phyloP scores from a whole-genome alignment of 1,139 yeast species.

The Taiozyma sp. region DNA sequence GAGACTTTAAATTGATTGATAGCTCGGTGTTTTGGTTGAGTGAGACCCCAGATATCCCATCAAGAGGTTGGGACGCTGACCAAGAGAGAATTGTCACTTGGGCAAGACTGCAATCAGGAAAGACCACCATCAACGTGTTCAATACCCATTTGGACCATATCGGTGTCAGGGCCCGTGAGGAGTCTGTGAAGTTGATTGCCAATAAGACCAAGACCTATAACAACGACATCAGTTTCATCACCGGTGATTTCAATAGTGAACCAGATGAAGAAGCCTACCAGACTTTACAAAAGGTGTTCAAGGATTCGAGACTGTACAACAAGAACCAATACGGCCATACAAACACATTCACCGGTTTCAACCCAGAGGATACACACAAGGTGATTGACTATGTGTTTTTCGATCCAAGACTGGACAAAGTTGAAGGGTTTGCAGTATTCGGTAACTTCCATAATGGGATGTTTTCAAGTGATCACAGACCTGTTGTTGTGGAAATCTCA shows the following conservation, averaged over 20 bases:
- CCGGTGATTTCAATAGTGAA: slow-evolving; percentile 50
- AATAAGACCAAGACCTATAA: slow-evolving; percentile 37
- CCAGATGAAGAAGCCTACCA: slow-evolving; percentile 47
- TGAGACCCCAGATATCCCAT: slow-evolving; percentile 43
- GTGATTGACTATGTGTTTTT: slow-evolving; percentile 50
- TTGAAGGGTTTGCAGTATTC: slow-evolving; percentile 38
- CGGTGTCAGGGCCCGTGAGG: slow-evolving; percentile 43
- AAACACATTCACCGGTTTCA: slow-evolving; percentile 48
- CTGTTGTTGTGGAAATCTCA: slow-evolving; percentile 40
- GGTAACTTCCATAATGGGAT: slow-evolving; percentile 41
- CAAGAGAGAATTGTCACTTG: slow-evolving; percentile 42
- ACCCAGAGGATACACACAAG: slow-evolving; percentile 29
- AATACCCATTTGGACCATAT: slow-evolving; percentile 58
- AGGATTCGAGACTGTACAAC: slow-evolving; percentile 29
- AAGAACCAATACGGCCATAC: slow-evolving; percentile 38
- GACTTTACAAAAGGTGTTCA: slow-evolving; percentile 31
- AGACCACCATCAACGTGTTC: slow-evolving; percentile 36
- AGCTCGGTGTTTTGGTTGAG: slow-evolving; percentile 40
- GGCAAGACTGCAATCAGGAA: slow-evolving; percentile 35
- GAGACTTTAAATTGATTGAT: slow-evolving; percentile 35
- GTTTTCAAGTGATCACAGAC: slow-evolving; percentile 52
- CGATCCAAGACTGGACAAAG: slow-evolving; percentile 31
- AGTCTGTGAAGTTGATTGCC: slow-evolving; percentile 44
- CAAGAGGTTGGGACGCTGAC: slow-evolving; percentile 56
- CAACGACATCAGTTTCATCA: slow-evolving; percentile 36